These are phyloP conservation scores for Cyberlindnera veronae DNA, from an alignment of 805 yeast species.

Conservation along the genomic window DNA sequence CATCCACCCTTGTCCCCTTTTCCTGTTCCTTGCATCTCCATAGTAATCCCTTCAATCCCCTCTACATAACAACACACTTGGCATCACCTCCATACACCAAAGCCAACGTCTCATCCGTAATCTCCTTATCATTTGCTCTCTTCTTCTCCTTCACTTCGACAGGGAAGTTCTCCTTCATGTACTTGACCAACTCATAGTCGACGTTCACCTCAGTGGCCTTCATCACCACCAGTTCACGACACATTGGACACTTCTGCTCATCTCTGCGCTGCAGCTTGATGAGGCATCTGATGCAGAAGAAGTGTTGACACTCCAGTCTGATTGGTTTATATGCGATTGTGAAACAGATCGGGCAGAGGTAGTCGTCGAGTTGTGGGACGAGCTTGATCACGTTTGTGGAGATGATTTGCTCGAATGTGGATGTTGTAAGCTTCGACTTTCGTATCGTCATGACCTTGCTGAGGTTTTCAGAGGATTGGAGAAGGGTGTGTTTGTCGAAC, in stretches of 20 bases:
- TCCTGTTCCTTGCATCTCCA: too few relatives aligned
- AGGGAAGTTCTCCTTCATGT: conserved; percentile 62
- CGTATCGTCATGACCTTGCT: conserved; percentile 35
- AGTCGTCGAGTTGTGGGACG: conserved; percentile 74
- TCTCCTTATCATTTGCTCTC: conserved; percentile 48
- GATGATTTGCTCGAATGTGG: conserved; percentile 37
- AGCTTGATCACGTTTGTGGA: conserved; percentile 50
- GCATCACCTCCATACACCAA: conserved; percentile 21
- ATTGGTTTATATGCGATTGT: conserved; percentile 72
- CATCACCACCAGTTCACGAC: conserved; percentile 50
- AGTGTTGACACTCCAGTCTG: conserved; percentile 57
- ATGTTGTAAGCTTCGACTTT: conserved; percentile 23
- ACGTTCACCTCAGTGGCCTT: conserved; percentile 58
- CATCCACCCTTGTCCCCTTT: too few relatives aligned
- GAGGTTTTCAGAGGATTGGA: conserved; percentile 46
- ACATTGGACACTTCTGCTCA: conserved; percentile 65
- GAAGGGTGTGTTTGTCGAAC: conserved; percentile 67
- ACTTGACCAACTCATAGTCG: conserved; percentile 48
- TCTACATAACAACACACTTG: conserved; percentile 16
- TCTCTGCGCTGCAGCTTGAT: conserved; percentile 60
- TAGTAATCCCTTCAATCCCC: too few relatives aligned
- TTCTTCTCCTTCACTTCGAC: conserved; percentile 61
- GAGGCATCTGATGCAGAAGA: conserved; percentile 70
- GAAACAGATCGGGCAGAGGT: conserved; percentile 70
- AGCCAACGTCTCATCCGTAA: conserved; percentile 38